These are phyloP conservation scores for Mycena indigotica DNA, from an alignment of 768 basidiomycete species.

Conservation along the genomic window DNA sequence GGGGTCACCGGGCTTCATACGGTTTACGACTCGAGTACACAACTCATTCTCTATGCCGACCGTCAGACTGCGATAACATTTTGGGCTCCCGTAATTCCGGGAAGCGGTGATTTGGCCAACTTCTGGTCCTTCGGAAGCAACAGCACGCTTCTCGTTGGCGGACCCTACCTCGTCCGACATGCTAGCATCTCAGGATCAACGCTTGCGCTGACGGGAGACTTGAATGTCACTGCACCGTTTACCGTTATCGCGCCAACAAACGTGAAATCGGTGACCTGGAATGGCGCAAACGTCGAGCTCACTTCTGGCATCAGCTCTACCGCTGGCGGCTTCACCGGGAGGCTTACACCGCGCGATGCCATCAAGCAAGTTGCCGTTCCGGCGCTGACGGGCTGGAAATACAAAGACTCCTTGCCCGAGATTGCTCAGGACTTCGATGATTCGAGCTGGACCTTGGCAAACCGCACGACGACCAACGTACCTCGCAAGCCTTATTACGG, in stretches of 20 bases:
- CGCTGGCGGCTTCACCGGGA: conserved; percentile 49
- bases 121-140: conserved; percentile 82
- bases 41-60: conserved; percentile 72
- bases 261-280: conserved; percentile 68
- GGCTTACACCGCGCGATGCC: conserved; percentile 52
- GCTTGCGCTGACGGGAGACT: conserved; percentile 71
- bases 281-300: conserved; percentile 53
- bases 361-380: conserved; percentile 51
- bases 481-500: conserved; percentile 71
- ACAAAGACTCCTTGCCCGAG: conserved; percentile 76
- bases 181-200: conserved; percentile 49
- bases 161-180: conserved; percentile 64
- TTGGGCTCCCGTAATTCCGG: conserved; percentile 71
- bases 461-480: conserved; percentile 72
- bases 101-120: conserved; percentile 45
- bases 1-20: conserved; percentile 64
- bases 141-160: conserved; percentile 62
- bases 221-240: conserved; percentile 58
- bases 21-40: conserved; percentile 65
- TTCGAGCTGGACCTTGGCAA: conserved; percentile 60
- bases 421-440: conserved; percentile 60
- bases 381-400: conserved; percentile 75
- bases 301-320: conserved; percentile 32
- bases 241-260: conserved; percentile 65
- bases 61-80: conserved; percentile 67